Evolutionary conservation across 2,329 filamentous ascomycete genomes (phyloP).

Genomic region (Microcera coccophila): DNA sequence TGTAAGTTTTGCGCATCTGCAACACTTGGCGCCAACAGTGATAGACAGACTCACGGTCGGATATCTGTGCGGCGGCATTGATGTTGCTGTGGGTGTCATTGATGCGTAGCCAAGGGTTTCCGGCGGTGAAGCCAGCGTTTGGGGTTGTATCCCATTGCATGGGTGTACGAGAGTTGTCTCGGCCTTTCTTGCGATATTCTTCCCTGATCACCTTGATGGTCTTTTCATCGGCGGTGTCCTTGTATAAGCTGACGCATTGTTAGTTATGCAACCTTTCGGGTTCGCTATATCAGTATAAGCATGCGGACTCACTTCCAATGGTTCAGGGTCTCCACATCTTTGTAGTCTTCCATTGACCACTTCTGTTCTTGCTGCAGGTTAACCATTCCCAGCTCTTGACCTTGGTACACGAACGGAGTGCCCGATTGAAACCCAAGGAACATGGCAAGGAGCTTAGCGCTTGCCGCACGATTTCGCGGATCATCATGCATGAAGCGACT

Average conservation of each 20-base stretch:
- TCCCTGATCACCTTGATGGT: slow-evolving; percentile 34
- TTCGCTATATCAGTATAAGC: neutral
- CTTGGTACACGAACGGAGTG: slow-evolving; percentile 66
- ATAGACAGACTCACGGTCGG: slow-evolving; percentile 50
- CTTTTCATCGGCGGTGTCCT: slow-evolving; percentile 37
- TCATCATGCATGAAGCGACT: slow-evolving; percentile 51
- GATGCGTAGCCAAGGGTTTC: slow-evolving; percentile 66
- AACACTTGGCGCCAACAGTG: slow-evolving; percentile 60
- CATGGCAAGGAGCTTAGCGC: slow-evolving; percentile 58
- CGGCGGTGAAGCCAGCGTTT: slow-evolving; percentile 62
- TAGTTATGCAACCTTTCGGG: neutral
- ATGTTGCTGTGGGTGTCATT: slow-evolving; percentile 59
- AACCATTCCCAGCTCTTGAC: slow-evolving; percentile 64
- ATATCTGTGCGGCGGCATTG: slow-evolving; percentile 57
- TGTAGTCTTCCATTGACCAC: slow-evolving; percentile 63
- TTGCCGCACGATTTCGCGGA: slow-evolving; percentile 45
- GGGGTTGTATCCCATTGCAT: slow-evolving; percentile 64
- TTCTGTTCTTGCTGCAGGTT: slow-evolving; percentile 54
- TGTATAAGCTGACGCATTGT: slow-evolving; percentile 29
- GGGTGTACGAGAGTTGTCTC: slow-evolving; percentile 68
- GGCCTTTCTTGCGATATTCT: slow-evolving; percentile 55
- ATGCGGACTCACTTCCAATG: slow-evolving; percentile 41
- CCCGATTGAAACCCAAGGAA: slow-evolving; percentile 56
- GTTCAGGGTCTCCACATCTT: slow-evolving; percentile 60
- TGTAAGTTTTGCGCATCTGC: slow-evolving; percentile 55